Evolutionary conservation across 2,329 filamentous ascomycete genomes (phyloP).

Genomic region (Trichoderma citrinoviride): DNA sequence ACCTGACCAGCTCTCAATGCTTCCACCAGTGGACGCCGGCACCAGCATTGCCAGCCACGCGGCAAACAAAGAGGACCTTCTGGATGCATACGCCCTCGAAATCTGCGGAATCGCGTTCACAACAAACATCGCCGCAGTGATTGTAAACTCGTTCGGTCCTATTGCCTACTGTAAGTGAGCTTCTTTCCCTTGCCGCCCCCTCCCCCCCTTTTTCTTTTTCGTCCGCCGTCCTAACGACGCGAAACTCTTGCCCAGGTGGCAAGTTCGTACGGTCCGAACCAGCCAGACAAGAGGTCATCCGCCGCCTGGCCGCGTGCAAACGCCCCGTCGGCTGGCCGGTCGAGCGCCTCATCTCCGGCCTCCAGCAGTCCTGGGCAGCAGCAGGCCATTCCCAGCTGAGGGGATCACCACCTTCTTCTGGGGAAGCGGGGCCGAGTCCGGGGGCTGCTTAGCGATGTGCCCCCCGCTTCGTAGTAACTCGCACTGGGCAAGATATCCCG

Average conservation of each 20-base stretch:
- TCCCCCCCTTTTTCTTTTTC: background rate
- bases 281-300: conserved; percentile 34
- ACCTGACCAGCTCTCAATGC: conserved; percentile 10
- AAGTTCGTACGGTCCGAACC: conserved; percentile 31
- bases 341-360: conserved; percentile 33
- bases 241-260: conserved; percentile 28
- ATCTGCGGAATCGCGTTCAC: conserved; percentile 47
- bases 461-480: conserved; percentile 5
- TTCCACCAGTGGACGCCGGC: background rate
- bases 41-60: background rate
- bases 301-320: conserved; percentile 36
- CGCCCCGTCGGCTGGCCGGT: conserved; percentile 41
- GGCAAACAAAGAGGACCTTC: conserved; percentile 27
- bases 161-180: conserved; percentile 45
- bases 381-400: background rate
- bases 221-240: background rate
- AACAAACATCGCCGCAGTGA: conserved; percentile 40
- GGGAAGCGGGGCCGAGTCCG: conserved; percentile 12
- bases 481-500: conserved; percentile 28
- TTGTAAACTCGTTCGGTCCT: conserved; percentile 49
- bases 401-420: conserved; percentile 1
- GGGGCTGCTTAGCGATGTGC: conserved; percentile 16
- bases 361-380: conserved; percentile 32
- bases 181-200: no score
- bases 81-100: conserved; percentile 37